phyloP scores from a whole-genome alignment of 2,329 filamentous ascomycete genomes.

The Zasmidium cellare region DNA sequence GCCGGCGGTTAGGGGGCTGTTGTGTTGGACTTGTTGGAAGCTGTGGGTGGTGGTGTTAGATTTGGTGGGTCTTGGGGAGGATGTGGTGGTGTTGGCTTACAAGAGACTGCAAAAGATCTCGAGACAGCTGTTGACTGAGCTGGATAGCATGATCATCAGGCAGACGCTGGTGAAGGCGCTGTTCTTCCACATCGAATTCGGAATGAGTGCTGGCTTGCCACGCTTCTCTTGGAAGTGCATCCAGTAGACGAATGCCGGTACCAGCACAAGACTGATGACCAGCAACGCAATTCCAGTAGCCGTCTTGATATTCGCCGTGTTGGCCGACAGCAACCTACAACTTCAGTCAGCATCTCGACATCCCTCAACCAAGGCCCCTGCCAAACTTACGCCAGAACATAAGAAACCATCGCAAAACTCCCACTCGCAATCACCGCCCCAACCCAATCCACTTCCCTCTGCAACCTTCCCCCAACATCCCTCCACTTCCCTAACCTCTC shows the following conservation, averaged over 20 bases:
- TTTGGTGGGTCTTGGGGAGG: not conserved
- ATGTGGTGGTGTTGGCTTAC: not conserved
- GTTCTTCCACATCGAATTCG: constrained; percentile 63
- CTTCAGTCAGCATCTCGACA: not conserved
- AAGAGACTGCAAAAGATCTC: constrained; percentile 25
- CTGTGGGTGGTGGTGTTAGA: constrained; percentile 8
- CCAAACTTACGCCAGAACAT: constrained; percentile 40
- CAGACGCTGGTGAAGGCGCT: constrained; percentile 58
- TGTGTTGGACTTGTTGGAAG: constrained; percentile 28
- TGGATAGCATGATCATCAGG: constrained; percentile 40
- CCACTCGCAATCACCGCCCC: constrained; percentile 49
- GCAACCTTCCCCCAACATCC: constrained; percentile 31
- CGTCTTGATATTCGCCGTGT: constrained; percentile 18
- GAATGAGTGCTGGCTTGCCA: constrained; percentile 58
- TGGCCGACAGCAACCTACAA: constrained; percentile 16
- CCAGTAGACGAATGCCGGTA: constrained; percentile 58
- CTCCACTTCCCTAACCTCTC: constrained; percentile 20
- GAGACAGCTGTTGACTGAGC: constrained; percentile 40
- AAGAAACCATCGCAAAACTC: constrained; percentile 52
- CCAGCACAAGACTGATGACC: constrained; percentile 41
- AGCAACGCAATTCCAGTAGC: constrained; percentile 41
- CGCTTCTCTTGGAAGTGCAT: constrained; percentile 49
- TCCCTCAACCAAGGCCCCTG: too few relatives aligned
- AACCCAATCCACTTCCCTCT: constrained; percentile 55
- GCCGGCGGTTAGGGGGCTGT: constrained; percentile 19